Evolutionary conservation across 371 early-diverging fungal species (phyloP).

Genomic region (Mucor velutinosus): DNA sequence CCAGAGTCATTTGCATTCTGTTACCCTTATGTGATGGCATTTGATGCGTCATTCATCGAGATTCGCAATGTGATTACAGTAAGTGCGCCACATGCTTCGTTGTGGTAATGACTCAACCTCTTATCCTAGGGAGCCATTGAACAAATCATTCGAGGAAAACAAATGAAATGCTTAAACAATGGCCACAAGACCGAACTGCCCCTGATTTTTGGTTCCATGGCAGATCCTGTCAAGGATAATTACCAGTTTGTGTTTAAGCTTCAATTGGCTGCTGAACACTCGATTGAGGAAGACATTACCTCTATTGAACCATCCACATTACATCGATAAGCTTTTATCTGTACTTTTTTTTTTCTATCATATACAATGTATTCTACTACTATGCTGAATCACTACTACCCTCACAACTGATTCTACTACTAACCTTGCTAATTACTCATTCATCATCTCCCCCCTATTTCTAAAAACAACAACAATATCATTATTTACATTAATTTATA

Average conservation of each 20-base stretch:
- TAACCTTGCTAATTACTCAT: too few relatives aligned
- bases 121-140: conserved; percentile 56
- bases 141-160: conserved; percentile 65
- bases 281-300: conserved; percentile 10
- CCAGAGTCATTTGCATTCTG: conserved; percentile 45
- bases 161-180: conserved; percentile 57
- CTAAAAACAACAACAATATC: too few relatives aligned
- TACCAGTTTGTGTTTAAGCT: conserved; percentile 35
- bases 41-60: conserved; percentile 50
- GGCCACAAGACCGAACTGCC: conserved; percentile 49
- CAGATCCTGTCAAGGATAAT: conserved; percentile 29
- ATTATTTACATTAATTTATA: too few relatives aligned
- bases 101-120: background rate
- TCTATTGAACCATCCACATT: conserved; percentile 21
- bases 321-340: background rate
- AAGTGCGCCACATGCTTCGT: conserved; percentile 9
- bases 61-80: conserved; percentile 46
- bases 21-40: conserved; percentile 49
- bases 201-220: conserved; percentile 43
- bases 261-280: conserved; percentile 14
- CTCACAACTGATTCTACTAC: too few relatives aligned
- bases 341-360: background rate
- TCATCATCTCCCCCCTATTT: too few relatives aligned
- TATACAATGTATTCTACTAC: background rate
- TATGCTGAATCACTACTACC: too few relatives aligned